These are phyloP conservation scores for Leccinum longicurvipes DNA, from an alignment of 768 basidiomycete species.

Conservation along the genomic window DNA sequence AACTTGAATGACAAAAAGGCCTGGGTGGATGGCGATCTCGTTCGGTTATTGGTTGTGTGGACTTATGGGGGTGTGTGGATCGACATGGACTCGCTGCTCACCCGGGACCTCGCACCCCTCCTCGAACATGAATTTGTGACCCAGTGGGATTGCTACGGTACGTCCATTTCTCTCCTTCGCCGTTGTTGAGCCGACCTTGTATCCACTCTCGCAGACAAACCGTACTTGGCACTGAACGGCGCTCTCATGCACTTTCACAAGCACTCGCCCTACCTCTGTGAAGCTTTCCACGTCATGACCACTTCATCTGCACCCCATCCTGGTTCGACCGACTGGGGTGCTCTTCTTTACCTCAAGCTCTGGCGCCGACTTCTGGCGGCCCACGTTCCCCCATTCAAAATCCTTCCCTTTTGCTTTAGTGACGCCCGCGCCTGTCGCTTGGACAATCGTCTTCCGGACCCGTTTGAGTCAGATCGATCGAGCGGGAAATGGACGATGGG, in stretches of 20 bases:
- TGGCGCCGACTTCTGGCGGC: slow-evolving; percentile 79
- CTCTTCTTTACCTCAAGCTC: slow-evolving; percentile 85
- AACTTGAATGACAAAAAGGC: slow-evolving; percentile 69
- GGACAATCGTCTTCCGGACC: slow-evolving; percentile 91
- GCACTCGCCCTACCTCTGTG: slow-evolving; percentile 94
- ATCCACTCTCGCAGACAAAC: slow-evolving; percentile 51
- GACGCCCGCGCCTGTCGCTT: slow-evolving; percentile 89
- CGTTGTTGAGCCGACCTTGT: neutral
- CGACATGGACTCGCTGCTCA: slow-evolving; percentile 95
- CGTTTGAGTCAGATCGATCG: slow-evolving; percentile 60
- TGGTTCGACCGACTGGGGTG: slow-evolving; percentile 91
- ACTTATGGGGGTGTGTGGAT: slow-evolving; percentile 92
- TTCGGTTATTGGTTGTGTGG: slow-evolving; percentile 87
- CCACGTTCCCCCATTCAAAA: slow-evolving; percentile 78
- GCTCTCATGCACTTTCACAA: slow-evolving; percentile 91
- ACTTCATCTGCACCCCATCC: slow-evolving; percentile 67
- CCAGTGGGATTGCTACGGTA: slow-evolving; percentile 99
- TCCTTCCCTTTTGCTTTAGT: slow-evolving; percentile 94
- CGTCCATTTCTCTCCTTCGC: slow-evolving; percentile 16
- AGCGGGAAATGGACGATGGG: slow-evolving; percentile 69
- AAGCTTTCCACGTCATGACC: slow-evolving; percentile 90
- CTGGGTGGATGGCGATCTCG: slow-evolving; percentile 93
- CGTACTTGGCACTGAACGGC: slow-evolving; percentile 80
- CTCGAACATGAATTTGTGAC: slow-evolving; percentile 95
- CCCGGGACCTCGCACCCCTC: slow-evolving; percentile 80